phyloP scores from a whole-genome alignment of 805 yeast genomes.

The Geotrichum ghanense region DNA sequence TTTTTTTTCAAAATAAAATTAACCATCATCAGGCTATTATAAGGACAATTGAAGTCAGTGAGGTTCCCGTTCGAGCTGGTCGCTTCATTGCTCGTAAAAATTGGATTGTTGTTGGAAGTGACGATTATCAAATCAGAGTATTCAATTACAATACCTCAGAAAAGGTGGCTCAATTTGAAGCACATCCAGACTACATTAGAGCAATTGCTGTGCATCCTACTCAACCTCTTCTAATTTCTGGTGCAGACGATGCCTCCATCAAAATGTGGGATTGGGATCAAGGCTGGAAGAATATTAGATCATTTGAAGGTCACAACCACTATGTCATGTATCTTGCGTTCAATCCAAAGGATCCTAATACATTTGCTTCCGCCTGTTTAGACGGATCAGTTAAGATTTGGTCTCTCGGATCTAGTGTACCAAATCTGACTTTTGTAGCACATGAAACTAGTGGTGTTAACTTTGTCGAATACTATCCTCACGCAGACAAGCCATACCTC shows the following conservation, averaged over 20 bases:
- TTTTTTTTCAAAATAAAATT: constrained; percentile 10
- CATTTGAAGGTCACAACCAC: constrained; percentile 92
- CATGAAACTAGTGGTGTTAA: constrained; percentile 92
- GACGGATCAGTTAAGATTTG: constrained; percentile 96
- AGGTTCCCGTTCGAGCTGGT: constrained; percentile 92
- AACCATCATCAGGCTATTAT: constrained; percentile 41
- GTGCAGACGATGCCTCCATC: constrained; percentile 84
- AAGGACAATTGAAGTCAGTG: constrained; percentile 88
- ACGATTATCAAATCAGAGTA: constrained; percentile 88
- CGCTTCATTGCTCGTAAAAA: constrained; percentile 90
- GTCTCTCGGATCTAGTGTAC: constrained; percentile 78
- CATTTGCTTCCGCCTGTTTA: constrained; percentile 94
- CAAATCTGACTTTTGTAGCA: constrained; percentile 85
- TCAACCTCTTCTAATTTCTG: constrained; percentile 78
- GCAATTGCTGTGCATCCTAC: constrained; percentile 90
- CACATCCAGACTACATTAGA: constrained; percentile 95
- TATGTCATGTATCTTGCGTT: constrained; percentile 90
- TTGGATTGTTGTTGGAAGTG: constrained; percentile 95
- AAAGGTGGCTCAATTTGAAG: constrained; percentile 89
- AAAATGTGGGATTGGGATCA: constrained; percentile 97
- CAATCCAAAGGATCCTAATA: constrained; percentile 95
- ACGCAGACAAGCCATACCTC: constrained; percentile 92
- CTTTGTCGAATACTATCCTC: constrained; percentile 93
- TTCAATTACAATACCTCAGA: constrained; percentile 94
- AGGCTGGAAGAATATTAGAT: constrained; percentile 81